A percentile compares a stretch with the other conserved stretches of the same genome.
Evolutionary conservation across 2,329 filamentous ascomycete genomes (phyloP).

Genomic region (Pochonia chlamydosporia): DNA sequence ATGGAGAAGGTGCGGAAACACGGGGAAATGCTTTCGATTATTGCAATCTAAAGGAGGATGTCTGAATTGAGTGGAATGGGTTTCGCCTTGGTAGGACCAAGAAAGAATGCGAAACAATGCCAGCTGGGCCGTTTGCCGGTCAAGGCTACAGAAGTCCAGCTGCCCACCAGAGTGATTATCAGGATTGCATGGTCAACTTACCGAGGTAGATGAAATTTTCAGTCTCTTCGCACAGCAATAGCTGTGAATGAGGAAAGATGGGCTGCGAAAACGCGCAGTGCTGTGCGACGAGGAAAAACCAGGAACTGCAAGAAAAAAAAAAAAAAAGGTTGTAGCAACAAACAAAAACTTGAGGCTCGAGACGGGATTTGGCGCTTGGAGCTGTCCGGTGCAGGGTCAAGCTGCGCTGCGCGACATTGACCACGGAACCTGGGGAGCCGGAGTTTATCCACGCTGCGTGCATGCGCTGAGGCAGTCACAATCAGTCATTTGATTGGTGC

Average conservation of each 20-base stretch:
- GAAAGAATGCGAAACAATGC: too few species aligned
- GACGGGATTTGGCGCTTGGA: neutral
- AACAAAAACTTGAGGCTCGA: neutral
- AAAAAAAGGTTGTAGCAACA: neutral
- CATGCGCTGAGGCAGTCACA: neutral
- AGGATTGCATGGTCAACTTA: too few species aligned
- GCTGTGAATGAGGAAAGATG: neutral
- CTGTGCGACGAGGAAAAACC: neutral
- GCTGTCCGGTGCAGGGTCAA: too few species aligned
- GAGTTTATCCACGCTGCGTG: slow-evolving; percentile 8
- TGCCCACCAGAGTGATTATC: too few species aligned
- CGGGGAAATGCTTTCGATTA: too few species aligned
- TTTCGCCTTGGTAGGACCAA: too few species aligned
- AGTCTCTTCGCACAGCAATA: neutral
- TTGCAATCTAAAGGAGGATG: too few species aligned
- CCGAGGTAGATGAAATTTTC: neutral
- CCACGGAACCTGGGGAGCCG: slow-evolving; percentile 3
- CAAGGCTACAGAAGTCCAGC: neutral
- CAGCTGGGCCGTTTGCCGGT: slow-evolving; percentile 1
- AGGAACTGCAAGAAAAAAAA: neutral
- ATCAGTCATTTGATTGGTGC: neutral
- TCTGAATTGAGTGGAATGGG: neutral
- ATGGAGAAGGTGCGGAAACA: neutral
- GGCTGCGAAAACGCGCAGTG: neutral
- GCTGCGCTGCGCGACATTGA: too few species aligned